Base-by-base conservation (phyloP, 768 basidiomycete species). In the Mycena rebaudengoi region DNA sequence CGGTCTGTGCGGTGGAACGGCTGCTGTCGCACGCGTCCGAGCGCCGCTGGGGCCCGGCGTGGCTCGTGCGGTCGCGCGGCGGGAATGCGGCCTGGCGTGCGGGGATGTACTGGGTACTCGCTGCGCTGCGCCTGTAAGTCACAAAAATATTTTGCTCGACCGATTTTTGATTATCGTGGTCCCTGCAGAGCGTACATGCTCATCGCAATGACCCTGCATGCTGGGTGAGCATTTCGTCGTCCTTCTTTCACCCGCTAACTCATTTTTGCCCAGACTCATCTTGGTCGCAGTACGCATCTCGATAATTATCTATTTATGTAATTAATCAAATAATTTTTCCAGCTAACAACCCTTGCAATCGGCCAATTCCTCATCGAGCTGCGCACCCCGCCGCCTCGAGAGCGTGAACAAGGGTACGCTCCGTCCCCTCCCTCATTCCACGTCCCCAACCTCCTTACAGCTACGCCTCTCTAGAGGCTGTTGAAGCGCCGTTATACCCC, bases 161-260 rank as follows among this genome's bases (percentile, higher is more conserved):
- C 48, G 21, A 25, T 30, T 8, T 44, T 33, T n/a, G 59, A 66
- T 60, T n/a, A 53, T 12, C 18, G 11, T 14, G 48, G 52, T 43
- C 25, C n/a, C n/a, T n/a, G 11, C 53, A 91, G 90, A 57, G 75
- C 85, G 62, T 92, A 91, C 70, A 91, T 92, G 90, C 81, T 92
- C 16, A 78, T 89, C 52, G 83, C 87, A 25, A 91, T 91, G 89
- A 86, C 90, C 21, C 86, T 89, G 65, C 85, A 91, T 56, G 58
- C 86, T n/a, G 84, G 88, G 91, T 91, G 70, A 74, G 89, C 81
- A 11, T 3, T 21, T 35, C 41, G 35, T 23, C 23, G 45, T 52
- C n/a, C 40, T 28, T 37, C 33, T 28, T 20, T 7, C 53, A 28
- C 23, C 21, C 44, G 10, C 60, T 60, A 50, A 61, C 60, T 28